Conservation (phyloP, 805 yeast genomes). For the Kuraishia capsulata region DNA sequence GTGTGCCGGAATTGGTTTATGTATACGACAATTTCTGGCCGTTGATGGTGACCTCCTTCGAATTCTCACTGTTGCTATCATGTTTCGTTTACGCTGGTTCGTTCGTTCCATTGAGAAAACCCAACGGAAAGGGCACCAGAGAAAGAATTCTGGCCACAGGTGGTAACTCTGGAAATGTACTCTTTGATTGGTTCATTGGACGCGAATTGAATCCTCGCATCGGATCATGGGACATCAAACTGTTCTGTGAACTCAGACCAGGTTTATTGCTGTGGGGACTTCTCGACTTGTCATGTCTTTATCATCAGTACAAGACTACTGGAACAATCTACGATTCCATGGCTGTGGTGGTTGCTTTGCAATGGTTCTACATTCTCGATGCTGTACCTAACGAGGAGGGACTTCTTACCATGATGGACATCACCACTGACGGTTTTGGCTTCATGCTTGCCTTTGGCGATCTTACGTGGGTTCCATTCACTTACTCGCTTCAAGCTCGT, state of each 20-base stretch:
- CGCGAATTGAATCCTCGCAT: slow-evolving; percentile 90
- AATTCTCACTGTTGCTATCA: slow-evolving; percentile 58
- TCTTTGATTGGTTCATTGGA: slow-evolving; percentile 96
- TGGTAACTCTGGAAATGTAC: slow-evolving; percentile 68
- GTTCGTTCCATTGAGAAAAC: slow-evolving; percentile 45
- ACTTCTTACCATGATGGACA: slow-evolving; percentile 87
- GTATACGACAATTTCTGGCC: slow-evolving; percentile 61
- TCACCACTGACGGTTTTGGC: slow-evolving; percentile 95
- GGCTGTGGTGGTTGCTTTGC: slow-evolving; percentile 57
- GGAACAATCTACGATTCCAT: slow-evolving; percentile 67
- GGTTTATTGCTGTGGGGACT: slow-evolving; percentile 84
- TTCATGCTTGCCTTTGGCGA: slow-evolving; percentile 96
- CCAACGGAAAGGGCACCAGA: slow-evolving; percentile 43
- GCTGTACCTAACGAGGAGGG: slow-evolving; percentile 92
- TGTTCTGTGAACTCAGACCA: slow-evolving; percentile 91
- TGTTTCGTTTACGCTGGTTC: slow-evolving; percentile 58
- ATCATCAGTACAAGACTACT: slow-evolving; percentile 58
- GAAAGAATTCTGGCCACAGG: slow-evolving; percentile 76
- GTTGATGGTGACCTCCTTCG: slow-evolving; percentile 51
- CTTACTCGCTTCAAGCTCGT: slow-evolving; percentile 81
- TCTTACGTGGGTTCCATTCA: slow-evolving; percentile 84
- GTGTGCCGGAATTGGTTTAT: slow-evolving; percentile 72
- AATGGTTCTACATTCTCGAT: slow-evolving; percentile 78
- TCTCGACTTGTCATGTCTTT: slow-evolving; percentile 70
- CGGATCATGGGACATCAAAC: slow-evolving; percentile 78